A percentile compares a stretch with the other conserved stretches of the same genome.
These are phyloP conservation scores for Aspergillus oerlinghausenensis DNA, from an alignment of 2,329 filamentous ascomycete genomes.

Conservation along the genomic window DNA sequence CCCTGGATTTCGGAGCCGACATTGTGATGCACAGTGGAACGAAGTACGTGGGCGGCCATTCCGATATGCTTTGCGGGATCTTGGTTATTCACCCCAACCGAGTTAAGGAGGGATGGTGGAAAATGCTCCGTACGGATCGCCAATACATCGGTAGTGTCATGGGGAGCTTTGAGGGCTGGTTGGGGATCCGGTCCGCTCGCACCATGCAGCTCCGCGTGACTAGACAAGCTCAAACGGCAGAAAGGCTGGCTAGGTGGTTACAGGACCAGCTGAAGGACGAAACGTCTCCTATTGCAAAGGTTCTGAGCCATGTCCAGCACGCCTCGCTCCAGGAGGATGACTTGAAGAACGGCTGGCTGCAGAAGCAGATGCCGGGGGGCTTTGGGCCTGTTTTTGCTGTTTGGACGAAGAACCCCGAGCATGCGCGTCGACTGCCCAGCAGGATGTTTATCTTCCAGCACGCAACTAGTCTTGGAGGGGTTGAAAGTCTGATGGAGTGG, in stretches of 20 bases:
- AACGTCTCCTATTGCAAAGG: conserved; percentile 37
- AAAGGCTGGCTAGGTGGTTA: conserved; percentile 69
- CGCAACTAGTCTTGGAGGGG: conserved; percentile 86
- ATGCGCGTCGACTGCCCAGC: conserved; percentile 67
- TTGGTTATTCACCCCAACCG: conserved; percentile 47
- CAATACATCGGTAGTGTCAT: conserved; percentile 74
- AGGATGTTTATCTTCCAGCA: conserved; percentile 82
- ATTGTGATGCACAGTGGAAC: conserved; percentile 86
- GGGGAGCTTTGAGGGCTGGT: conserved; percentile 84
- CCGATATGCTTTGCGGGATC: conserved; percentile 84
- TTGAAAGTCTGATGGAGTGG: conserved; percentile 97
- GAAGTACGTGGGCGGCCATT: conserved; percentile 93
- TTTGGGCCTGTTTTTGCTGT: conserved; percentile 86
- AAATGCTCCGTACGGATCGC: conserved; percentile 60
- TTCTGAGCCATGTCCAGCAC: conserved; percentile 64
- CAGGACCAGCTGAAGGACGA: conserved; percentile 43
- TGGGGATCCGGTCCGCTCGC: conserved; percentile 76
- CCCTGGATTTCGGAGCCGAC: conserved; percentile 74
- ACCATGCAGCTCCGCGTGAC: conserved; percentile 77
- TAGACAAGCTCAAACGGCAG: conserved; percentile 60
- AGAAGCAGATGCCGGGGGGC: conserved; percentile 82
- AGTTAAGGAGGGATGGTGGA: conserved; percentile 52
- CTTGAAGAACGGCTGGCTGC: conserved; percentile 60
- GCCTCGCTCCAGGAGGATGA: conserved; percentile 66
- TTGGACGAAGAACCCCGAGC: conserved; percentile 53